These are phyloP conservation scores for Orbilia javanica DNA, from an alignment of 2,329 filamentous ascomycete genomes.

Conservation along the genomic window DNA sequence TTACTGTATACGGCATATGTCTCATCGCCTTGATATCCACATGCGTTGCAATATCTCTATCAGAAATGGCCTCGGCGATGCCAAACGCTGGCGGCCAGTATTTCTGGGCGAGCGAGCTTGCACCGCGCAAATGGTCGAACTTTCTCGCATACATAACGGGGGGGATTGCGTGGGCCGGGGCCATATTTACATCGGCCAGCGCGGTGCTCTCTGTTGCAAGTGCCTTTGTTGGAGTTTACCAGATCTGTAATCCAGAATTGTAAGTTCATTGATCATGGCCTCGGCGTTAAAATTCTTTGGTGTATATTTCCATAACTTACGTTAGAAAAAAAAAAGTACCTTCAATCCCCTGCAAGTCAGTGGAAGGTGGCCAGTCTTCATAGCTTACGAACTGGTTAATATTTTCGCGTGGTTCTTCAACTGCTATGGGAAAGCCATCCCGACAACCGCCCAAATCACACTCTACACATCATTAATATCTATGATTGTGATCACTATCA, in stretches of 20 bases:
- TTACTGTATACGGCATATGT: slow-evolving; percentile 69
- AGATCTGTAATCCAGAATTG: slow-evolving; percentile 70
- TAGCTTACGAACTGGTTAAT: slow-evolving; percentile 67
- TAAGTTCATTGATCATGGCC: too few species aligned
- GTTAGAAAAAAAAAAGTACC: not conserved
- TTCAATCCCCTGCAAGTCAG: slow-evolving; percentile 61
- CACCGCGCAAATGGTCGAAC: slow-evolving; percentile 65
- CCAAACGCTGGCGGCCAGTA: slow-evolving; percentile 70
- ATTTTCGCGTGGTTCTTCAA: slow-evolving; percentile 67
- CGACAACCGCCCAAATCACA: slow-evolving; percentile 61
- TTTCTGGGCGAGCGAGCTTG: slow-evolving; percentile 69
- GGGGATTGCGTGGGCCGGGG: slow-evolving; percentile 71
- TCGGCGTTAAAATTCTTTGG: too few species aligned
- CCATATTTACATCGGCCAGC: slow-evolving; percentile 70
- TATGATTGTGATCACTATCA: slow-evolving; percentile 67
- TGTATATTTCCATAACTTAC: too few species aligned
- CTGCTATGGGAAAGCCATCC: slow-evolving; percentile 67
- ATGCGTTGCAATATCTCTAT: slow-evolving; percentile 67
- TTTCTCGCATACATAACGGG: slow-evolving; percentile 68
- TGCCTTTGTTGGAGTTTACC: slow-evolving; percentile 69
- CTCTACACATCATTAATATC: slow-evolving; percentile 68
- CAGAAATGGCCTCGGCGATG: slow-evolving; percentile 69
- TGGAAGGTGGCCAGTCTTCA: slow-evolving; percentile 69
- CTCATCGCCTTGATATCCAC: slow-evolving; percentile 68
- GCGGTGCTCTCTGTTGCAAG: slow-evolving; percentile 69